Conservation (phyloP, 2,329 filamentous ascomycete genomes). For the Hyphodiscus sp. region DNA sequence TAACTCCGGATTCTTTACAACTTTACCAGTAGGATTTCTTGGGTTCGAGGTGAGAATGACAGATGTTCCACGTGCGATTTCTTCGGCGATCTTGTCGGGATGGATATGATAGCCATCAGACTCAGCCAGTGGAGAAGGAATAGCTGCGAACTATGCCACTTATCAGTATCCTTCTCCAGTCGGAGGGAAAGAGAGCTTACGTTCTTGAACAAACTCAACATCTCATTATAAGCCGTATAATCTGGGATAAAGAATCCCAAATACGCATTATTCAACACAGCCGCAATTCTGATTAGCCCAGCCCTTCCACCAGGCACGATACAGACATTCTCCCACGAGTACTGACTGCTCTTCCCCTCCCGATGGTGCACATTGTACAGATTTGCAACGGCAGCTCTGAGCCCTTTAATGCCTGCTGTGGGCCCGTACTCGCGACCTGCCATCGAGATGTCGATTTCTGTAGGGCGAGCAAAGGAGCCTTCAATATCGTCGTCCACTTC, state of each 20-base stretch:
- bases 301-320: slow-evolving; percentile 92
- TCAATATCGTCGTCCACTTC: slow-evolving; percentile 91
- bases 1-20: slow-evolving; percentile 78
- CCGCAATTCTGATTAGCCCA: slow-evolving; percentile 89
- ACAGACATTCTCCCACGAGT: slow-evolving; percentile 96
- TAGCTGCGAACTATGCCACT: slow-evolving; percentile 63
- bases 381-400: slow-evolving; percentile 81
- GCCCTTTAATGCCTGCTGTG: slow-evolving; percentile 85
- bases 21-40: slow-evolving; percentile 85
- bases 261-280: slow-evolving; percentile 87
- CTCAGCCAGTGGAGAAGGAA: slow-evolving; percentile 77
- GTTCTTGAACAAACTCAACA: slow-evolving; percentile 92
- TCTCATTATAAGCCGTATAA: slow-evolving; percentile 97
- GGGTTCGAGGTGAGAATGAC: slow-evolving; percentile 95
- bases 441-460: slow-evolving; percentile 69
- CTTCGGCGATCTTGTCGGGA: slow-evolving; percentile 85
- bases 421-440: slow-evolving; percentile 85
- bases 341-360: slow-evolving; percentile 78
- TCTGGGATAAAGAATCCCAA: slow-evolving; percentile 91
- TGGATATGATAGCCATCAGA: slow-evolving; percentile 91
- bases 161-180: slow-evolving; percentile 23
- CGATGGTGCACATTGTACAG: slow-evolving; percentile 93
- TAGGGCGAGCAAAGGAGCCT: slow-evolving; percentile 79
- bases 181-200: slow-evolving; percentile 36
- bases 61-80: slow-evolving; percentile 77